Conservation (phyloP, 192 early-diverging fungal species). For the Backusella luteola region DNA sequence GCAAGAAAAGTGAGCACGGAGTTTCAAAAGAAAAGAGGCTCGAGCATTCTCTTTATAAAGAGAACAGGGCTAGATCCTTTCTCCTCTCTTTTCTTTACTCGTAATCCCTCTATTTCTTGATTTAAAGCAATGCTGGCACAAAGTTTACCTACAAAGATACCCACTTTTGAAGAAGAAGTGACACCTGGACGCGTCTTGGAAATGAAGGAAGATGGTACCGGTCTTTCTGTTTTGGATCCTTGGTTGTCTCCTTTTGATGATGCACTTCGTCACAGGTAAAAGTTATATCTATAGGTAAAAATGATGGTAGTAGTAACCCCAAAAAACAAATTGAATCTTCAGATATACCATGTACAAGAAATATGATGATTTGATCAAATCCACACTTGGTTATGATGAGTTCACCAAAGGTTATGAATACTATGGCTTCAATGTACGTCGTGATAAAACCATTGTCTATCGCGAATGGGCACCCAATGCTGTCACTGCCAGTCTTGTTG, state of each 20-base stretch:
- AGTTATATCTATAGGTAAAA: background rate
- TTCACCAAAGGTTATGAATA: slow-evolving; percentile 81
- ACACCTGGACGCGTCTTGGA: slow-evolving; percentile 32
- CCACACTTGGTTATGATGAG: slow-evolving; percentile 73
- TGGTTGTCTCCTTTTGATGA: slow-evolving; percentile 73
- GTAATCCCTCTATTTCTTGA: background rate
- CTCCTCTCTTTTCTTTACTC: background rate
- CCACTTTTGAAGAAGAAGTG: slow-evolving; percentile 28
- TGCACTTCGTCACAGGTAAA: slow-evolving; percentile 59
- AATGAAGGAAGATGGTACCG: slow-evolving; percentile 51
- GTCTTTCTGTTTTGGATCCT: slow-evolving; percentile 71
- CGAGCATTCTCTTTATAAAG: background rate
- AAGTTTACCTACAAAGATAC: background rate
- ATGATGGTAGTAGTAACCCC: background rate
- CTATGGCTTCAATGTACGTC: slow-evolving; percentile 77
- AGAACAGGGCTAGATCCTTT: background rate
- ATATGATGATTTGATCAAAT: slow-evolving; percentile 71
- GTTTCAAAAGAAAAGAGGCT: background rate
- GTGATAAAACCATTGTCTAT: slow-evolving; percentile 67
- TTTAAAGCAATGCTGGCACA: background rate
- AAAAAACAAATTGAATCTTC: background rate
- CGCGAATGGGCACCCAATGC: slow-evolving; percentile 97
- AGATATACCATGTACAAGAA: slow-evolving; percentile 60
- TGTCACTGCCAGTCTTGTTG: slow-evolving; percentile 72
- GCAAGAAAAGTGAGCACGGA: background rate